phyloP scores from a whole-genome alignment of 345 rosid genomes.

The Brassica nigra region DNA sequence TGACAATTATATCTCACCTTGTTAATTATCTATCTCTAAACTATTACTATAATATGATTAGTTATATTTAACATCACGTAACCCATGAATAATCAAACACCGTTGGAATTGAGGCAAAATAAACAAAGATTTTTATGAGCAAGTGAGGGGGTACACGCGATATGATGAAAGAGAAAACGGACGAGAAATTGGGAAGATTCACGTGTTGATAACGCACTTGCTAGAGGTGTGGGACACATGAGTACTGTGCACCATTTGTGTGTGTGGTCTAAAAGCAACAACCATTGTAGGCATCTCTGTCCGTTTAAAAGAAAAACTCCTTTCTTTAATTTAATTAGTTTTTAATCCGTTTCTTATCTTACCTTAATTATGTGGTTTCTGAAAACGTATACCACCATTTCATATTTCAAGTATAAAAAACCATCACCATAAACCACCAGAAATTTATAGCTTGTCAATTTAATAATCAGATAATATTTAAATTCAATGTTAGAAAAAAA shows the following conservation, averaged over 20 bases:
- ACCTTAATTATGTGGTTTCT: neutral
- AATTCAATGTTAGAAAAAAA: too few species aligned
- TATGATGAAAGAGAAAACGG: neutral
- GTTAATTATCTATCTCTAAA: neutral
- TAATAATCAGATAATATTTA: too few species aligned
- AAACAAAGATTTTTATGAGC: neutral
- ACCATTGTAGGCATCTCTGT: conserved; percentile 64
- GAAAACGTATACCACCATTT: neutral
- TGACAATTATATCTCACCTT: neutral
- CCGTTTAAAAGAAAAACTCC: conserved; percentile 36
- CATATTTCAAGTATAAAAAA: neutral
- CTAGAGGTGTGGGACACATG: conserved; percentile 48
- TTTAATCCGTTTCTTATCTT: neutral
- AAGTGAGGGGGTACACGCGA: neutral
- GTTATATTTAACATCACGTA: neutral
- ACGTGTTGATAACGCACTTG: conserved; percentile 46
- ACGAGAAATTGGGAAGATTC: conserved; percentile 30
- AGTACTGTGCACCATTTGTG: conserved; percentile 55
- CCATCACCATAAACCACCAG: too few species aligned
- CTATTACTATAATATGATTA: neutral
- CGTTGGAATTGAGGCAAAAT: neutral
- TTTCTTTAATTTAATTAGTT: neutral
- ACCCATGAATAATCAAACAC: neutral
- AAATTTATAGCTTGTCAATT: neutral
- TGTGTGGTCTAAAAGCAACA: conserved; percentile 63